Conservation (phyloP, 2,329 filamentous ascomycete species). For the Hypoxylon sp. region DNA sequence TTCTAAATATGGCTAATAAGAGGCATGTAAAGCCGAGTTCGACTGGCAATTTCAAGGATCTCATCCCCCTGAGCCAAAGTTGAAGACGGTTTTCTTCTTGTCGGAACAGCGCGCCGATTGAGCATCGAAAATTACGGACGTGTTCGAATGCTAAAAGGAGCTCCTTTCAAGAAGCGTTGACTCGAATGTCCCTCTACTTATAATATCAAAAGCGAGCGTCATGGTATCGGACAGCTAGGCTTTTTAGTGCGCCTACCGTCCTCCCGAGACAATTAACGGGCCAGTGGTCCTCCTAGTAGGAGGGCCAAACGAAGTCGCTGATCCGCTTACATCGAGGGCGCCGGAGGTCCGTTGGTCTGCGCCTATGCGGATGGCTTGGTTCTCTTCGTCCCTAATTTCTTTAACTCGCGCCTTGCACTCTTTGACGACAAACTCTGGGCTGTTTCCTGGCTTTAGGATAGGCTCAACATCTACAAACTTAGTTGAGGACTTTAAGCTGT, state of each 20-base stretch:
- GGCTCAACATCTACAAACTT: slow-evolving; percentile 33
- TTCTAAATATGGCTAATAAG: not conserved
- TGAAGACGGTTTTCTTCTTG: not conserved
- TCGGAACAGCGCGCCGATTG: not conserved
- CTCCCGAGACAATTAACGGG: slow-evolving; percentile 6
- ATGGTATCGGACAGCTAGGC: not conserved
- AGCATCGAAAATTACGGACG: no score
- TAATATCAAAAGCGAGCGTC: not conserved
- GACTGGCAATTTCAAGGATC: not conserved
- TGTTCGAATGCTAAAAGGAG: not conserved
- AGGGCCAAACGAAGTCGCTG: slow-evolving; percentile 16
- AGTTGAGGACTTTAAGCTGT: slow-evolving; percentile 21
- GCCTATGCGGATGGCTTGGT: slow-evolving; percentile 21
- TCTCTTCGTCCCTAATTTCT: slow-evolving; percentile 32
- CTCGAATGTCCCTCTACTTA: not conserved
- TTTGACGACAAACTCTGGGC: slow-evolving; percentile 29
- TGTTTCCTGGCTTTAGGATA: slow-evolving; percentile 28
- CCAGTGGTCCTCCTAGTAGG: slow-evolving; percentile 27
- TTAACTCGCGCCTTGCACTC: slow-evolving; percentile 30
- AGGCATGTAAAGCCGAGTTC: not conserved
- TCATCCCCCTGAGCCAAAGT: no score
- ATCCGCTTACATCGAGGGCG: not conserved
- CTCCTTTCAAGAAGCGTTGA: not conserved
- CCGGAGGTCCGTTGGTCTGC: slow-evolving; percentile 11
- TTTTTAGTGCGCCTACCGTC: not conserved